phyloP scores from a whole-genome alignment of 192 early-diverging fungal species.

The Kappamyces sp. region DNA sequence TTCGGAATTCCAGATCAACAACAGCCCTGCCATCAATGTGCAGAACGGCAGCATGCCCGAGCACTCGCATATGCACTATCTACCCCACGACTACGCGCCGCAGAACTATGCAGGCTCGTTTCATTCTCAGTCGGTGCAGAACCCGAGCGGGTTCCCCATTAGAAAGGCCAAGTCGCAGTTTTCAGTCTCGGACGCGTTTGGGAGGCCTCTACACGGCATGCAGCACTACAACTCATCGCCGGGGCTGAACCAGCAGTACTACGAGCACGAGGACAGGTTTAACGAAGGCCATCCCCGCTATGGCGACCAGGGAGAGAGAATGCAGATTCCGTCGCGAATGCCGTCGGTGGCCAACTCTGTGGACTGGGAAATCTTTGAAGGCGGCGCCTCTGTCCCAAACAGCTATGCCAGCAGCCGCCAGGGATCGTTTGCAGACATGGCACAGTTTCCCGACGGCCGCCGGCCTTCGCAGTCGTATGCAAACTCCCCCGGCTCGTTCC shows the following conservation, averaged over 20 bases:
- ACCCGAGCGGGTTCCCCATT: not conserved
- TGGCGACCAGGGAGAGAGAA: conserved; percentile 10
- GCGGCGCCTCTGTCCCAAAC: not conserved
- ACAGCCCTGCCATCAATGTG: not conserved
- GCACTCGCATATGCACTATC: not conserved
- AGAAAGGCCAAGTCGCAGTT: conserved; percentile 15
- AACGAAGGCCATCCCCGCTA: conserved; percentile 15
- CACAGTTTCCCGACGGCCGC: not conserved
- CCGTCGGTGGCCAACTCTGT: conserved; percentile 8
- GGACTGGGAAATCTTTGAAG: conserved; percentile 14
- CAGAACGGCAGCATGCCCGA: too few species aligned
- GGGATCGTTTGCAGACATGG: conserved; percentile 1
- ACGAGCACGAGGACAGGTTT: conserved; percentile 4
- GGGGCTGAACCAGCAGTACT: not conserved
- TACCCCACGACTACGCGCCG: not conserved
- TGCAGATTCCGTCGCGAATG: conserved; percentile 13
- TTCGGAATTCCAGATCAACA: conserved; percentile 14
- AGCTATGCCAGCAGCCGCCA: conserved; percentile 14
- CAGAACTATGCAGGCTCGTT: not conserved
- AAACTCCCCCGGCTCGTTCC: not conserved
- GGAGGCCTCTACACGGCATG: too few species aligned
- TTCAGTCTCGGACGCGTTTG: not conserved
- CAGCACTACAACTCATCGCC: too few species aligned
- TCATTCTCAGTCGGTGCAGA: not conserved
- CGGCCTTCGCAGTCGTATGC: conserved; percentile 8